Percentiles rank a stretch among this genome's conserved stretches.
These are phyloP conservation scores for Colletotrichum gigasporum DNA, from an alignment of 2,329 filamentous ascomycete genomes.

Conservation along the genomic window DNA sequence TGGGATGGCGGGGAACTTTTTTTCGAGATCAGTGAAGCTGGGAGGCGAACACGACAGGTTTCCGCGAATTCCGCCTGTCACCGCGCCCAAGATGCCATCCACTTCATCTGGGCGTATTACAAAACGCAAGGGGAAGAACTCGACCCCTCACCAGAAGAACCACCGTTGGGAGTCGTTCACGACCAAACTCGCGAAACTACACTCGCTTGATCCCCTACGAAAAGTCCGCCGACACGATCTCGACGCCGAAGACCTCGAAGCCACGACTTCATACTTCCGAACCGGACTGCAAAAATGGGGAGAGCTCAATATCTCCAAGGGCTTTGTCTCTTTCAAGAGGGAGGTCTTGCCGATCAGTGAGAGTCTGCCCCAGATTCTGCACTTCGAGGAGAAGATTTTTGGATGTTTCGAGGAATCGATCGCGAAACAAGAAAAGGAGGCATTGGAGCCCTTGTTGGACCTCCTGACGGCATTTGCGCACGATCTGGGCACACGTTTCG, in stretches of 20 bases:
- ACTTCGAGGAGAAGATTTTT: constrained; percentile 90
- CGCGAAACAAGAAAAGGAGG: constrained; percentile 78
- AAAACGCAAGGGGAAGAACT: constrained; percentile 76
- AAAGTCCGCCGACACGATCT: constrained; percentile 86
- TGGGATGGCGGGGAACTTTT: constrained; percentile 29
- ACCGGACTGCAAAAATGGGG: constrained; percentile 87
- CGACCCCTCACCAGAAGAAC: constrained; percentile 80
- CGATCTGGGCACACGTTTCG: constrained; percentile 87
- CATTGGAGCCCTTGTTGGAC: constrained; percentile 85
- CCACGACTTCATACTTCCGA: constrained; percentile 87
- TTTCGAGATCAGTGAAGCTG: constrained; percentile 33
- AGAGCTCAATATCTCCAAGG: constrained; percentile 88
- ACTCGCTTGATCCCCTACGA: constrained; percentile 89
- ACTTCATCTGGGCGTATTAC: constrained; percentile 73
- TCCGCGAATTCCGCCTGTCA: constrained; percentile 21
- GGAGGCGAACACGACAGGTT: constrained; percentile 30
- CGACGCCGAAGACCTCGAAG: constrained; percentile 79
- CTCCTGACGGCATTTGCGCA: constrained; percentile 95
- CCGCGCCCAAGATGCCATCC: constrained; percentile 63
- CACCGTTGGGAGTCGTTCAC: constrained; percentile 94
- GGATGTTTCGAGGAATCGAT: constrained; percentile 80
- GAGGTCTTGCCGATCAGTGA: constrained; percentile 83
- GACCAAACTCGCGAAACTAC: constrained; percentile 88
- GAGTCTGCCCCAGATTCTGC: constrained; percentile 89
- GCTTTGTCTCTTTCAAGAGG: constrained; percentile 80